phyloP scores from a whole-genome alignment of 78 protist species.

The Trichosphaerium sp. region DNA sequence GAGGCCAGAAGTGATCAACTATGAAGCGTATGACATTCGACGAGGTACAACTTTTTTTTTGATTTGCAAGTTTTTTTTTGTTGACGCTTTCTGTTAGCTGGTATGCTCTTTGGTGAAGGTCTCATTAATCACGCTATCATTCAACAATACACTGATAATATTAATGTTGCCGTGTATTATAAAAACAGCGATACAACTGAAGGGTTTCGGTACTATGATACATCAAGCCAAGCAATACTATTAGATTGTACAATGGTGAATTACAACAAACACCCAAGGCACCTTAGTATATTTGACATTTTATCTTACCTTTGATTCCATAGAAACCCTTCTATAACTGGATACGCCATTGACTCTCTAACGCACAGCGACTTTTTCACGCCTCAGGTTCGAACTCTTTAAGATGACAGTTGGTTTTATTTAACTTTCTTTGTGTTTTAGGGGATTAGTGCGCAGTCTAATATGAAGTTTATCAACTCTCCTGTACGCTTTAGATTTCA shows the following conservation, averaged over 20 bases:
- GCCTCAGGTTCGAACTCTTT: too few species aligned
- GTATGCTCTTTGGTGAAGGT: too few species aligned
- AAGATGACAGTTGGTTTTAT: slow-evolving; percentile 9
- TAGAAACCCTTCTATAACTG: not conserved
- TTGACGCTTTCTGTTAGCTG: slow-evolving; percentile 13
- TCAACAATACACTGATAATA: too few species aligned
- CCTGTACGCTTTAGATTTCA: too few species aligned
- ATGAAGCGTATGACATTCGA: slow-evolving; percentile 17
- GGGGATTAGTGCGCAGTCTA: slow-evolving; percentile 8
- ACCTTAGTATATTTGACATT: too few species aligned
- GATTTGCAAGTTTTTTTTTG: not conserved
- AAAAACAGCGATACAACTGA: too few species aligned
- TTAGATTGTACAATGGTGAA: slow-evolving; percentile 26
- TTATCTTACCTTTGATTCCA: too few species aligned
- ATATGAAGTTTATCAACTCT: too few species aligned
- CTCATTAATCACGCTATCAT: too few species aligned
- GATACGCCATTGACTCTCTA: slow-evolving; percentile 12
- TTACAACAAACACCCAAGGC: not conserved
- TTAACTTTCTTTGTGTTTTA: not conserved
- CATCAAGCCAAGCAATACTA: slow-evolving; percentile 27
- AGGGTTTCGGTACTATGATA: slow-evolving; percentile 64
- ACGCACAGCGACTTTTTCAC: slow-evolving; percentile 38
- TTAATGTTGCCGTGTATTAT: too few species aligned
- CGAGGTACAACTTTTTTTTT: not conserved
- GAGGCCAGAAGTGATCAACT: not conserved